These are phyloP conservation scores for Hibiscus trionum DNA, from an alignment of 345 rosid genomes.

Conservation along the genomic window DNA sequence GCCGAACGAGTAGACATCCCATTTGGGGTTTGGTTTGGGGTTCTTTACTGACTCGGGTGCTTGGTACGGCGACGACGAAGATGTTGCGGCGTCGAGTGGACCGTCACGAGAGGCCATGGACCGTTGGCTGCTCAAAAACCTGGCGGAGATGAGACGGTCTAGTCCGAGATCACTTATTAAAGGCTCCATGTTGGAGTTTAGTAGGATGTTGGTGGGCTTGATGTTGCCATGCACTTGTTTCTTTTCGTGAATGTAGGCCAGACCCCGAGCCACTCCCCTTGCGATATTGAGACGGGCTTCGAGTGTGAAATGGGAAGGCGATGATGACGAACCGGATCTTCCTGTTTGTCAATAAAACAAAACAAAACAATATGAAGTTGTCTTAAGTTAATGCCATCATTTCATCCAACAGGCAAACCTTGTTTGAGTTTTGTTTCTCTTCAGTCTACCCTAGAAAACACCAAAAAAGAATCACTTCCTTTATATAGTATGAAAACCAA, in stretches of 20 bases:
- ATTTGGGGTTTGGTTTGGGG: conserved; percentile 54
- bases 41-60: conserved; percentile 67
- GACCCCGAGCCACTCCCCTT: conserved; percentile 69
- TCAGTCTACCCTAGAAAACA: neutral
- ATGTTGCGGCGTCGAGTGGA: conserved; percentile 9
- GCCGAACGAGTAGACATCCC: conserved; percentile 88
- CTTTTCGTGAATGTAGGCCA: conserved; percentile 74
- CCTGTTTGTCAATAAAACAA: conserved; percentile 6
- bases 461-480: neutral
- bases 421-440: neutral
- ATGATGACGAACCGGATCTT: conserved; percentile 40
- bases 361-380: neutral
- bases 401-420: neutral
- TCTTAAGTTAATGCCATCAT: neutral
- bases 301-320: conserved; percentile 42
- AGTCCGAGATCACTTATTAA: conserved; percentile 64
- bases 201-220: conserved; percentile 70
- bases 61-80: conserved; percentile 34
- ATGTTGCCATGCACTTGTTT: conserved; percentile 75
- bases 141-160: conserved; percentile 32
- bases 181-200: conserved; percentile 57
- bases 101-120: conserved; percentile 17
- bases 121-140: conserved; percentile 28
- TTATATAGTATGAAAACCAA: neutral
- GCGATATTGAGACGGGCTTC: conserved; percentile 68